Conservation (phyloP, 2,329 filamentous ascomycete species). For the Fusarium brevicatenulatum region DNA sequence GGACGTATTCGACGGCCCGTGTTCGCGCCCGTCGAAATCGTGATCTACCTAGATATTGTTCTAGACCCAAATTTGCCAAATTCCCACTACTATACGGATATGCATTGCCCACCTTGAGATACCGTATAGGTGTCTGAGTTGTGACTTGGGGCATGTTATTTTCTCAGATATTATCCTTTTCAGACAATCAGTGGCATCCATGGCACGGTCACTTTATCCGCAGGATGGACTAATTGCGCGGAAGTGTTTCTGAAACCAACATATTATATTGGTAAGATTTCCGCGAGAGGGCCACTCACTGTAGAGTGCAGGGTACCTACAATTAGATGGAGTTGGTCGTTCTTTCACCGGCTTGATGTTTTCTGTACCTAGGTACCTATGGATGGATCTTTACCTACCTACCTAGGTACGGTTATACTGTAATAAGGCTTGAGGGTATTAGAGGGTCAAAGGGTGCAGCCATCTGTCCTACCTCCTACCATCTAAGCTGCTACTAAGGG, state of each 20-base stretch:
- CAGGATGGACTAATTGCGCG: not conserved
- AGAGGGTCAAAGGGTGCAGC: not conserved
- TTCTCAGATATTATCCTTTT: not conserved
- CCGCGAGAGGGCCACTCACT: not conserved
- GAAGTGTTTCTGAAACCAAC: not conserved
- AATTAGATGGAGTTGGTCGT: not conserved
- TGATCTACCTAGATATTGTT: conserved; percentile 17
- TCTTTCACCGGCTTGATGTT: not conserved
- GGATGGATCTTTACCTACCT: not conserved
- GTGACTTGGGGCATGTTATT: not conserved
- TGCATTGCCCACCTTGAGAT: conserved; percentile 33
- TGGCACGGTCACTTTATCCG: not conserved
- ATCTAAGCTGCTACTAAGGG: not conserved
- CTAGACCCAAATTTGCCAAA: conserved; percentile 35
- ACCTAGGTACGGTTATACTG: too few species aligned
- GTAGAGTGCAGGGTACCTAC: not conserved
- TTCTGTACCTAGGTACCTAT: not conserved
- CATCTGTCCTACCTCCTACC: not conserved
- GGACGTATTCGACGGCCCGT: conserved; percentile 7
- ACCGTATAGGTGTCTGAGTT: not conserved
- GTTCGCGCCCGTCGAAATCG: conserved; percentile 11
- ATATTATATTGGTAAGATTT: not conserved
- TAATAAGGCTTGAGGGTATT: not conserved
- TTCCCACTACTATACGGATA: conserved; percentile 10
- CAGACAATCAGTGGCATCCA: not conserved